Conservation (phyloP, 2,329 filamentous ascomycete species). For the Orbilia ellipsospora region DNA sequence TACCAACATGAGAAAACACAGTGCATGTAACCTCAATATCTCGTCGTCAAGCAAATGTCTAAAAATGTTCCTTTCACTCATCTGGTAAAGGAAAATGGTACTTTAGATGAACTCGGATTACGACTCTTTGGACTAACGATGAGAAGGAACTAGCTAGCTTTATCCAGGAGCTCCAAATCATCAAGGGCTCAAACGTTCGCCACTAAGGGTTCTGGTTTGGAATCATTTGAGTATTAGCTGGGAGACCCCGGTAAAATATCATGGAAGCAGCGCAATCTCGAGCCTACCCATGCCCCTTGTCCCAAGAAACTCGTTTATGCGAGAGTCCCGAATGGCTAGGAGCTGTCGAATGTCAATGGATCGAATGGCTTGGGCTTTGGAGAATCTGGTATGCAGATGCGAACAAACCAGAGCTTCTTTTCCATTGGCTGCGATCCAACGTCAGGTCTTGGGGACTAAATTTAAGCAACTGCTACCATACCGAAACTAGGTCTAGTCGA, state of each 20-base stretch:
- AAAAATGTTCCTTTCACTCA: conserved; percentile 27
- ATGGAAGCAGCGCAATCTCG: neutral
- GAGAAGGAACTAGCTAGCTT: conserved; percentile 3
- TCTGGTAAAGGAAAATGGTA: conserved; percentile 21
- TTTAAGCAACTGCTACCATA: conserved; percentile 18
- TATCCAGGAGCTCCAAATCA: conserved; percentile 19
- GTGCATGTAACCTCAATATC: conserved; percentile 37
- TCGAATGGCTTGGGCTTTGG: conserved; percentile 1
- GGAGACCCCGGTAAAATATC: conserved; percentile 29
- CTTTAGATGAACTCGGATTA: conserved; percentile 14
- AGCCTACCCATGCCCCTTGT: conserved; percentile 41
- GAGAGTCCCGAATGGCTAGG: conserved; percentile 35
- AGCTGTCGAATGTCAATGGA: conserved; percentile 2
- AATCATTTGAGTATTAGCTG: conserved; percentile 38
- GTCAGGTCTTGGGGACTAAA: conserved; percentile 49
- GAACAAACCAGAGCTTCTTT: conserved; percentile 25
- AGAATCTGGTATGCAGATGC: conserved; percentile 50
- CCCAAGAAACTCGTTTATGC: conserved; percentile 47
- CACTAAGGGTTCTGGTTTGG: conserved; percentile 46
- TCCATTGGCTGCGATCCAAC: conserved; percentile 50
- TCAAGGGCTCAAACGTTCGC: conserved; percentile 40
- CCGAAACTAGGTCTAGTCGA: conserved; percentile 14
- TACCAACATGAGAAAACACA: conserved; percentile 34
- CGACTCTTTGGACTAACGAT: neutral
- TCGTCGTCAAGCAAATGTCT: neutral